Base-by-base conservation (phyloP, 306 rosid species). In the Ammopiptanthus mongolicus region DNA sequence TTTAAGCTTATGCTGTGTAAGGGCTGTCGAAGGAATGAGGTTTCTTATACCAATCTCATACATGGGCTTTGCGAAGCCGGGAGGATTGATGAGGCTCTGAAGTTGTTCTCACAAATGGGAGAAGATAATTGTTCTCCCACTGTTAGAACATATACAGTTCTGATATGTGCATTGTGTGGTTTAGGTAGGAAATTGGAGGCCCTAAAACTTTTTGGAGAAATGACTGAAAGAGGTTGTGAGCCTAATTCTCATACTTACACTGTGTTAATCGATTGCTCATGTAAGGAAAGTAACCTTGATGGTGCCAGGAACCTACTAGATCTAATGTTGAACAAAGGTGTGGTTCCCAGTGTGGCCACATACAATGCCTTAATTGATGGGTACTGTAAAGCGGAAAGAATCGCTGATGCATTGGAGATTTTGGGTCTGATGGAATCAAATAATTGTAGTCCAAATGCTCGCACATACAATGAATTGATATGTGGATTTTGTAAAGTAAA, bases 341-440 rank as follows among this genome's bases (percentile, higher is more conserved):
- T 88, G 85, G 80, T 76, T 78, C 93, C 90, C 1, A 52, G 59
- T 82, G 88, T 85, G 66, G 88, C 88, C 53, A 87, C 90, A 0
- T 88, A 84, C 78, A 88, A 88, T 74, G 88, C 91, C 15, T 76
- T 91, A 78, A 84, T 91, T 76, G 84, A 82, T 87, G 93, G 96
- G 47, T 88, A 85, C 33, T 82, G 90, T 69, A 91, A 87, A 82
- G 77, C 66, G 63, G 93, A 89, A 47, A 79, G 76, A 50, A 84
- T 37, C 39, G 80, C 37, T 19, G 78, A 70, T 46, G 93, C 90
- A 44, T 76, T 87, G 76, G 87, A 73, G 51, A 73, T 88, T 76
- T 73, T 91, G 82, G 60, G 76, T 69, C 63, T 82, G 78, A 88
- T 91, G 90, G 90, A 88, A 70, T 87, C 82, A 22, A 85, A 75